A percentile compares a stretch with the other conserved stretches of the same genome.
These are phyloP conservation scores for Tarenaya hassleriana DNA, from an alignment of 345 rosid species.

Conservation along the genomic window DNA sequence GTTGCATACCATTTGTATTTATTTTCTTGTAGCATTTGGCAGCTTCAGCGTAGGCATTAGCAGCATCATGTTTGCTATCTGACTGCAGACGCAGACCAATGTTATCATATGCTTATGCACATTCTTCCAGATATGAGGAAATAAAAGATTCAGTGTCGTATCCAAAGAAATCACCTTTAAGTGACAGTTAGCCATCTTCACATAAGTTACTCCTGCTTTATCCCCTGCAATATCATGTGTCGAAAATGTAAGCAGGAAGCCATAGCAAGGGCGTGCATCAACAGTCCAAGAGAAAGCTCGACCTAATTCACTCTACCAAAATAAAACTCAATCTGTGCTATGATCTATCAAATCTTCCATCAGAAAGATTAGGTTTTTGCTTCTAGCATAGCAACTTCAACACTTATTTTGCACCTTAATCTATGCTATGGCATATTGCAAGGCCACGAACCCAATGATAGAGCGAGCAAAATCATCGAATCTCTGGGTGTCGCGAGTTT, in stretches of 20 bases:
- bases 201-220: conserved; percentile 61
- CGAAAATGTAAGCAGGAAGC: conserved; percentile 8
- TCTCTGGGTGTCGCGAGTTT: not conserved
- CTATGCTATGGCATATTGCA: not conserved
- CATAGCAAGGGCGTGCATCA: not conserved
- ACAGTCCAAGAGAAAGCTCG: not conserved
- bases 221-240: conserved; percentile 55
- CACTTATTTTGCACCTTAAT: not conserved
- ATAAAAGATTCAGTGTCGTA: not conserved
- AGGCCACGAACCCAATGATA: not conserved
- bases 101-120: conserved; percentile 4
- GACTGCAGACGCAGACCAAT: conserved; percentile 34
- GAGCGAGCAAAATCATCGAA: conserved; percentile 7
- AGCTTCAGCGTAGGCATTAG: conserved; percentile 79
- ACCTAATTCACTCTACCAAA: conserved; percentile 5
- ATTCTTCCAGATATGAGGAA: not conserved
- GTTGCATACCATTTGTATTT: conserved; percentile 50
- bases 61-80: conserved; percentile 87
- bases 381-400: conserved; percentile 5
- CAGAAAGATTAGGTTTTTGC: not conserved
- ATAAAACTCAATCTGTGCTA: not conserved
- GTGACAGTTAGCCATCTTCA: conserved; percentile 72
- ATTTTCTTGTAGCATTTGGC: conserved; percentile 86
- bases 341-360: too few relatives aligned
- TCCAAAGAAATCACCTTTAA: conserved; percentile 38